Conservation (phyloP, 2,329 filamentous ascomycete species). For the Fusarium heterosporum region DNA sequence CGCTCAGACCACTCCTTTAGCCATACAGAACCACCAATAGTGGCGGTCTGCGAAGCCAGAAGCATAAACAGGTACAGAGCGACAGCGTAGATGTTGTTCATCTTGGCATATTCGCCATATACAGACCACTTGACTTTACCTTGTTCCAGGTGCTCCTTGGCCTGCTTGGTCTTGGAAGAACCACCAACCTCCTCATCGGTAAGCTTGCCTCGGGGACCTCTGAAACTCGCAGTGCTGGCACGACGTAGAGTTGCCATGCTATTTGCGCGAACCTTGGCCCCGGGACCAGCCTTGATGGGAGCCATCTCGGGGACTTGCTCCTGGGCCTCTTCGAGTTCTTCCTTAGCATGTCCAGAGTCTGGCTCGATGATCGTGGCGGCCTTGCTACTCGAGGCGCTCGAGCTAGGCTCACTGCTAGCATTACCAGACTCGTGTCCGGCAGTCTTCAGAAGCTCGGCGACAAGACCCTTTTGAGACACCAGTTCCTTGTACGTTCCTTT, state of each 20-base stretch:
- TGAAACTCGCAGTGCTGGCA: constrained; percentile 92
- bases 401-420: constrained; percentile 55
- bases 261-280: constrained; percentile 69
- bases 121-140: constrained; percentile 98
- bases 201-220: constrained; percentile 84
- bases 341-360: constrained; percentile 66
- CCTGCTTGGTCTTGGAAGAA: constrained; percentile 81
- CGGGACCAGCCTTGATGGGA: constrained; percentile 72
- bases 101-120: constrained; percentile 93
- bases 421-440: constrained; percentile 69
- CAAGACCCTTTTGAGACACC: constrained; percentile 92
- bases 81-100: constrained; percentile 89
- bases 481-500: constrained; percentile 91
- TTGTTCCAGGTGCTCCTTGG: constrained; percentile 89
- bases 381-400: constrained; percentile 62
- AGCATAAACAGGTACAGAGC: constrained; percentile 81
- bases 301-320: constrained; percentile 81
- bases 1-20: constrained; percentile 90
- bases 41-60: constrained; percentile 81
- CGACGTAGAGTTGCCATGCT: constrained; percentile 87
- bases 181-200: constrained; percentile 83
- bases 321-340: constrained; percentile 80
- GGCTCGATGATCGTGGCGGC: constrained; percentile 68
- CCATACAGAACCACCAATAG: constrained; percentile 90
- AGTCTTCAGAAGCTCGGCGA: constrained; percentile 85